Base-by-base conservation (phyloP, 768 basidiomycete species). In the Russula virescens region DNA sequence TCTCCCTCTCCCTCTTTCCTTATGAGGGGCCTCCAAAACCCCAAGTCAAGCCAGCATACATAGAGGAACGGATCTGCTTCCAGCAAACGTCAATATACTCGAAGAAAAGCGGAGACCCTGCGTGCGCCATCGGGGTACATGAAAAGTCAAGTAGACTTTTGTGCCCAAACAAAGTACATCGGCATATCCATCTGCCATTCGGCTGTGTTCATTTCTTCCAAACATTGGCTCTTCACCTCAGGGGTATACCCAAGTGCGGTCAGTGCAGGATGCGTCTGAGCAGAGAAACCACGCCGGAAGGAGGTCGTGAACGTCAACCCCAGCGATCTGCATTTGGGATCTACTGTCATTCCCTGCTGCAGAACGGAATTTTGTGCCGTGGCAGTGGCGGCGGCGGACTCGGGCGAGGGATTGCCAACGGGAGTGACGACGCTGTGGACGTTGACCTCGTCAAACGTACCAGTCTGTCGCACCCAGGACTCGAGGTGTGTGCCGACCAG, bases 381-480 rank as follows among this genome's bases (percentile, higher is more conserved):
- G 16, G 4, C 9, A 19, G 34, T 10, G 34, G 34, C 10, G 34
- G 34, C 10, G 5, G 34, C 34, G 34, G 34, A 10, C 10, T 5
- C 38, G 38, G 38, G 13, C 38, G 38, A 38, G 10, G 48, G 31
- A 51, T 34, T 51, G 19, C 56, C 57, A 3, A 63, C 21, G n/a
- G 65, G 49, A 2, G 38, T 10, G 19, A 38, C 3, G 19, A 47
- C 61, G 3, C 60, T 23, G 34, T 63, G 65, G 6, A 60, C 65
- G 52, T 56, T 55, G 47, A 66, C 53, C 31, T 58, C 40, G 56
- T 38, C 51, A 47, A 58, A 66, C 16, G 34, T 16, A 40, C 57
- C 54, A 2, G 21, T 51, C 40, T 54, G 26, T 9, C 35, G 28
- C n/a, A 64, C 21, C 59, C 53, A 50, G 21, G 58, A 42, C 54